A percentile compares a stretch with the other conserved stretches of the same genome.
Evolutionary conservation across 2,329 filamentous ascomycete species (phyloP).

Genomic region (Aspergillus aculeatinus): DNA sequence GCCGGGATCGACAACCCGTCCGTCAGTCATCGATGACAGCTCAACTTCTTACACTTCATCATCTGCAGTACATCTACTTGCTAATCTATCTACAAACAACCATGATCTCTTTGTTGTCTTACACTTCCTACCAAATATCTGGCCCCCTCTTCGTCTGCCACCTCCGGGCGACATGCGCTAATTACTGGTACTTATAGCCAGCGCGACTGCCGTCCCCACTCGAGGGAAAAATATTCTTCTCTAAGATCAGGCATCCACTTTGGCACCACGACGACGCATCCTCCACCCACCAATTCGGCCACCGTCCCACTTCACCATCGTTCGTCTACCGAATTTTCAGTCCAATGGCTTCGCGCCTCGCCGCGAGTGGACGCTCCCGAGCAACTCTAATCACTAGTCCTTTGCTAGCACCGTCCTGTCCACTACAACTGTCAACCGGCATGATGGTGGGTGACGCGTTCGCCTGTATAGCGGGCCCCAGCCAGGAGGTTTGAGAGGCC

Average conservation of each 20-base stretch:
- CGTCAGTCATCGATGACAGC: not conserved
- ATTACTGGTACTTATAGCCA: not conserved
- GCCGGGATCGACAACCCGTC: not conserved
- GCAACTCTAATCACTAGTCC: not conserved
- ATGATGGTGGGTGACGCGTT: slow-evolving; percentile 12
- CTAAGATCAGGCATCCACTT: slow-evolving; percentile 14
- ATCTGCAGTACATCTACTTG: not conserved
- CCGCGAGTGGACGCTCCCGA: not conserved
- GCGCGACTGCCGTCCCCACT: not conserved
- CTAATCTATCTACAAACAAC: not conserved
- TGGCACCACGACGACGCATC: slow-evolving; percentile 2
- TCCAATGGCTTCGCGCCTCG: not conserved
- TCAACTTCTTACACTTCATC: not conserved
- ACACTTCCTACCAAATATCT: not conserved
- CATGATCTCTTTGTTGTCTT: not conserved
- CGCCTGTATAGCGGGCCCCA: slow-evolving; percentile 8
- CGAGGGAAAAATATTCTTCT: slow-evolving; percentile 3
- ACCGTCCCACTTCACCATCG: not conserved
- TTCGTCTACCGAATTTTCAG: not conserved
- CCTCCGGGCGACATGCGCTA: not conserved
- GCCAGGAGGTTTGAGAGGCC: not conserved
- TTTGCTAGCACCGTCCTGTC: not conserved
- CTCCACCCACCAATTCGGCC: not conserved
- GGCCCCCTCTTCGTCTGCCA: not conserved
- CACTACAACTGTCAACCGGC: not conserved